These are phyloP conservation scores for Taphrina deformans DNA, from an alignment of 1,139 yeast species.

Conservation along the genomic window DNA sequence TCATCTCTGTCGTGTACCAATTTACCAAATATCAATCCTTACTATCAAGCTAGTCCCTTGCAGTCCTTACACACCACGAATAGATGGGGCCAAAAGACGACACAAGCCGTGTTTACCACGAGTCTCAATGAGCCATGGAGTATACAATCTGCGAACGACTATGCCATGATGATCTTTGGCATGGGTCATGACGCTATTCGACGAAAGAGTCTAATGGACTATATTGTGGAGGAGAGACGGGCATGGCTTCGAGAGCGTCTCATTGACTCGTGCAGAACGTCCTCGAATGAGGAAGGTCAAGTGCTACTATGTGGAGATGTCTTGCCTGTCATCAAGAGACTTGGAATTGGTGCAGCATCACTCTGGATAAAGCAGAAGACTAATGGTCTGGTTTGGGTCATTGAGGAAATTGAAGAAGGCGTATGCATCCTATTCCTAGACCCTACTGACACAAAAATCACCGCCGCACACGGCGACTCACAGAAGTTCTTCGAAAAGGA, in stretches of 20 bases:
- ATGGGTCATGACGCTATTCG: conserved; percentile 65
- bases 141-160: conserved; percentile 80
- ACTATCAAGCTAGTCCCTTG: conserved; percentile 21
- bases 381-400: conserved; percentile 72
- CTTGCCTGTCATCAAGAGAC: conserved; percentile 53
- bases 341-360: conserved; percentile 47
- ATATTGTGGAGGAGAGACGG: conserved; percentile 68
- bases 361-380: conserved; percentile 83
- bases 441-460: conserved; percentile 13
- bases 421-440: conserved; percentile 32
- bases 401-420: conserved; percentile 62
- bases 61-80: conserved; percentile 21
- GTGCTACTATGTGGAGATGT: conserved; percentile 60
- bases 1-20: conserved; percentile 31
- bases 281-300: conserved; percentile 40
- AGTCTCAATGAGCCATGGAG: conserved; percentile 74
- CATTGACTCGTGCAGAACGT: neutral
- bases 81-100: conserved; percentile 24
- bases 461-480: conserved; percentile 29
- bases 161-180: conserved; percentile 86
- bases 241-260: conserved; percentile 34
- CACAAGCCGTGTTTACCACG: conserved; percentile 64
- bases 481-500: conserved; percentile 22
- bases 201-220: conserved; percentile 63
- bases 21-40: conserved; percentile 20